A percentile compares a stretch with the other conserved stretches of the same genome.
These are phyloP conservation scores for Danielozyma ontarioensis DNA, from an alignment of 805 yeast species.

Conservation along the genomic window DNA sequence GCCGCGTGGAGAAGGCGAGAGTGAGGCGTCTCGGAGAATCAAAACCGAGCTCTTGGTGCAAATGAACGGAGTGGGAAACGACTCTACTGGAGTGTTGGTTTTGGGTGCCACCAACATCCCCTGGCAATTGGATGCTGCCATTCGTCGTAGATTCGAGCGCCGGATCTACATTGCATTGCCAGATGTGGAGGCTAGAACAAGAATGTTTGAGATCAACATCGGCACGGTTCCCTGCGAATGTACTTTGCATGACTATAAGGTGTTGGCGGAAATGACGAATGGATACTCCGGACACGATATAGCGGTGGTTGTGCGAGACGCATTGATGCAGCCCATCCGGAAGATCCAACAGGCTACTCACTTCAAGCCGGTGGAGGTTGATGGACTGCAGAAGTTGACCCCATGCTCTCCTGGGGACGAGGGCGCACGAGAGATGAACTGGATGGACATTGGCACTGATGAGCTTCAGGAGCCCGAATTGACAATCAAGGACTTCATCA, in stretches of 20 bases:
- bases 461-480: slow-evolving; percentile 87
- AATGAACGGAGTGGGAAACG: slow-evolving; percentile 99
- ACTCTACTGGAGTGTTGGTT: slow-evolving; percentile 85
- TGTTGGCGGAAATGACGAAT: slow-evolving; percentile 87
- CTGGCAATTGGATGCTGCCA: slow-evolving; percentile 98
- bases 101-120: slow-evolving; percentile 98
- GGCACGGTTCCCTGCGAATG: slow-evolving; percentile 85
- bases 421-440: slow-evolving; percentile 81
- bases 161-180: slow-evolving; percentile 95
- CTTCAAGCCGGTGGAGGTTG: slow-evolving; percentile 60
- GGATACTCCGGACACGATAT: slow-evolving; percentile 98
- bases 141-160: slow-evolving; percentile 91
- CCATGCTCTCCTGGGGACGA: slow-evolving; percentile 98
- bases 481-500: slow-evolving; percentile 86
- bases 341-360: slow-evolving; percentile 95
- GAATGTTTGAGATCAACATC: slow-evolving; percentile 91
- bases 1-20: slow-evolving; percentile 96
- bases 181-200: slow-evolving; percentile 84
- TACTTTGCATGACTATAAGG: slow-evolving; percentile 64
- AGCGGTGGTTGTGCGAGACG: slow-evolving; percentile 94
- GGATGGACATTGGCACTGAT: slow-evolving; percentile 89
- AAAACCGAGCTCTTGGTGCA: slow-evolving; percentile 94
- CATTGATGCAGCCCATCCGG: slow-evolving; percentile 95
- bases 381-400: slow-evolving; percentile 48
- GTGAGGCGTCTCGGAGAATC: slow-evolving; percentile 93